These are phyloP conservation scores for Globisporangium acanthophoron DNA, from an alignment of 352 stramenopile species.

Conservation along the genomic window DNA sequence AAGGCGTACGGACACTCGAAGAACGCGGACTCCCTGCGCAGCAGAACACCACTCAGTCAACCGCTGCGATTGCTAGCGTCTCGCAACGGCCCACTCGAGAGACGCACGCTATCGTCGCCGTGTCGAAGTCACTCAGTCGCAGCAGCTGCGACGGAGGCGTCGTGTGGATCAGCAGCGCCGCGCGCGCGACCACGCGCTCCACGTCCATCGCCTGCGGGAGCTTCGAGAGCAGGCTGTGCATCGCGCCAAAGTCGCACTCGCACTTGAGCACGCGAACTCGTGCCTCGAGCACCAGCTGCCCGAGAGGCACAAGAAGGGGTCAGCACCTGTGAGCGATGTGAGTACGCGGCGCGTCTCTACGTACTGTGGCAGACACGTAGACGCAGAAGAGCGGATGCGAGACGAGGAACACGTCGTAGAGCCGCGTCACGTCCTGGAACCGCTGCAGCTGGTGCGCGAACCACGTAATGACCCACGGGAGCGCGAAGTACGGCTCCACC, in stretches of 20 bases:
- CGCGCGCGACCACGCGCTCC: slow-evolving; percentile 51
- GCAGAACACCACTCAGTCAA: slow-evolving; percentile 88
- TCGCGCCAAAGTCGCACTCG: slow-evolving; percentile 71
- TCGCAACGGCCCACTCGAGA: slow-evolving; percentile 6
- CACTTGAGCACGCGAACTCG: slow-evolving; percentile 54
- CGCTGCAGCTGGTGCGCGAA: slow-evolving; percentile 91
- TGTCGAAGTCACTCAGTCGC: slow-evolving; percentile 16
- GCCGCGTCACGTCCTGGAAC: slow-evolving; percentile 79
- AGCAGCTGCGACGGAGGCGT: slow-evolving; percentile 35
- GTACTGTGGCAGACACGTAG: slow-evolving; percentile 84
- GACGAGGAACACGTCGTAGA: slow-evolving; percentile 93
- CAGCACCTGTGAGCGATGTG: neutral
- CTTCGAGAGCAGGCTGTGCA: slow-evolving; percentile 70
- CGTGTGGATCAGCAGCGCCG: slow-evolving; percentile 52
- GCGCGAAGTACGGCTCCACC: slow-evolving; percentile 92
- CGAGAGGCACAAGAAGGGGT: neutral
- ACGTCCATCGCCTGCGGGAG: slow-evolving; percentile 71
- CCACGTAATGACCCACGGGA: slow-evolving; percentile 95
- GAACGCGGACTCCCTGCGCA: slow-evolving; percentile 86
- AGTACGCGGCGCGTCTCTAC: neutral
- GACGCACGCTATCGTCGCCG: slow-evolving; percentile 15
- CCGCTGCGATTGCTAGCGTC: slow-evolving; percentile 85
- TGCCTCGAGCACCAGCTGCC: slow-evolving; percentile 45
- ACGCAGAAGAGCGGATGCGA: slow-evolving; percentile 90
- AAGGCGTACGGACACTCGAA: slow-evolving; percentile 25